Percentiles rank a stretch among this genome's conserved stretches.
These are phyloP conservation scores for Cyclaneusma minus DNA, from an alignment of 2,329 filamentous ascomycete genomes.

Conservation along the genomic window DNA sequence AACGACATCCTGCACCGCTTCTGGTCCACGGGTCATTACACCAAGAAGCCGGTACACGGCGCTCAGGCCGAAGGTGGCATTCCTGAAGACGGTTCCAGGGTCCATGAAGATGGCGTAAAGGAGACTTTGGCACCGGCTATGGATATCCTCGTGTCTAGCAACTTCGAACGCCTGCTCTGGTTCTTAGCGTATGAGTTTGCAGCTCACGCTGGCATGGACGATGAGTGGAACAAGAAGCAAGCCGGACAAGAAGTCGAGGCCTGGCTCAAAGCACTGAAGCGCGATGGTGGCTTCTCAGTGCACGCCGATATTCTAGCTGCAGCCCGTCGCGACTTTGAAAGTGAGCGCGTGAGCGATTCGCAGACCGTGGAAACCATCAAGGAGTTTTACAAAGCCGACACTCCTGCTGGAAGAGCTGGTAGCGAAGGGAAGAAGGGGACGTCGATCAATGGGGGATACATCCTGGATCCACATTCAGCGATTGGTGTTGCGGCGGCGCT, in stretches of 20 bases:
- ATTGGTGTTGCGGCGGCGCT: conserved; percentile 68
- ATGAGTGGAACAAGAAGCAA: conserved; percentile 49
- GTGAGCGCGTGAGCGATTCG: conserved; percentile 52
- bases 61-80: conserved; percentile 38
- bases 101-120: conserved; percentile 59
- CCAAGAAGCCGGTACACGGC: conserved; percentile 58
- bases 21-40: conserved; percentile 79
- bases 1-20: conserved; percentile 96
- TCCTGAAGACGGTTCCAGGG: conserved; percentile 38
- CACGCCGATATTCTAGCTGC: conserved; percentile 54
- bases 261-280: conserved; percentile 74
- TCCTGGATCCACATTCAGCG: conserved; percentile 86
- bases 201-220: conserved; percentile 40
- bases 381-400: conserved; percentile 28
- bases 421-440: conserved; percentile 23
- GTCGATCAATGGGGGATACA: conserved; percentile 61
- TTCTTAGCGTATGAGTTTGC: conserved; percentile 69
- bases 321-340: conserved; percentile 64
- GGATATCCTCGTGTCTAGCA: conserved; percentile 93
- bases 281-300: conserved; percentile 68
- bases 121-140: conserved; percentile 91
- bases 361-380: conserved; percentile 56
- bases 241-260: conserved; percentile 59
- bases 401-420: conserved; percentile 17
- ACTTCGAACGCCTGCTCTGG: conserved; percentile 94